A percentile compares a stretch with the other conserved stretches of the same genome.
These are phyloP conservation scores for Fusarium secorum DNA, from an alignment of 2,329 filamentous ascomycete species.

Conservation along the genomic window DNA sequence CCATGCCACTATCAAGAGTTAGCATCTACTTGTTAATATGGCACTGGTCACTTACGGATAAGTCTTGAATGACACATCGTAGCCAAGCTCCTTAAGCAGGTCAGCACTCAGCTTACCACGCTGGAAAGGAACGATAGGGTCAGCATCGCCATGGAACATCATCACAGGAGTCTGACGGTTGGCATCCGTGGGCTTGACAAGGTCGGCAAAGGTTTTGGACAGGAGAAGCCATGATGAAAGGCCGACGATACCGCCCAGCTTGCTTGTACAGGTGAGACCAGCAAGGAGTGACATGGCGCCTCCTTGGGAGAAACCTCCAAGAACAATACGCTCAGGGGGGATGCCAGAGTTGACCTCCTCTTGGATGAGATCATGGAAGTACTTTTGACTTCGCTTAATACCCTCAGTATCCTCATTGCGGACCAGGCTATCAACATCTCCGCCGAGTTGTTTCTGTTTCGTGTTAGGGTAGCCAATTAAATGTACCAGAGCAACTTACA, in stretches of 20 bases:
- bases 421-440: slow-evolving; percentile 43
- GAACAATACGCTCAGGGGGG: slow-evolving; percentile 79
- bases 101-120: slow-evolving; percentile 75
- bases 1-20: slow-evolving; percentile 63
- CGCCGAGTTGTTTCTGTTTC: slow-evolving; percentile 47
- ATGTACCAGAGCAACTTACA: slow-evolving; percentile 50
- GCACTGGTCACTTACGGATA: slow-evolving; percentile 66
- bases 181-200: slow-evolving; percentile 51
- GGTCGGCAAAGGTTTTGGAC: slow-evolving; percentile 54
- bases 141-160: slow-evolving; percentile 85
- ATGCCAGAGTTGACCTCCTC: slow-evolving; percentile 83
- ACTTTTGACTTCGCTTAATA: slow-evolving; percentile 74
- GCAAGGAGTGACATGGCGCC: slow-evolving; percentile 86
- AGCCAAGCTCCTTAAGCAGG: slow-evolving; percentile 72
- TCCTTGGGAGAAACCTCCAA: slow-evolving; percentile 88
- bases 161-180: slow-evolving; percentile 81
- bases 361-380: slow-evolving; percentile 82
- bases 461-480: background rate
- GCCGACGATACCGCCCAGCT: slow-evolving; percentile 87
- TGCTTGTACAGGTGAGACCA: slow-evolving; percentile 74
- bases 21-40: background rate
- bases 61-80: slow-evolving; percentile 76
- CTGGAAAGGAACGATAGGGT: slow-evolving; percentile 74
- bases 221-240: slow-evolving; percentile 84
- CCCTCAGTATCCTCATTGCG: slow-evolving; percentile 72